Conservation (phyloP, 1,284 basidiomycete genomes). For the Cutaneotrichosporon sp. region DNA sequence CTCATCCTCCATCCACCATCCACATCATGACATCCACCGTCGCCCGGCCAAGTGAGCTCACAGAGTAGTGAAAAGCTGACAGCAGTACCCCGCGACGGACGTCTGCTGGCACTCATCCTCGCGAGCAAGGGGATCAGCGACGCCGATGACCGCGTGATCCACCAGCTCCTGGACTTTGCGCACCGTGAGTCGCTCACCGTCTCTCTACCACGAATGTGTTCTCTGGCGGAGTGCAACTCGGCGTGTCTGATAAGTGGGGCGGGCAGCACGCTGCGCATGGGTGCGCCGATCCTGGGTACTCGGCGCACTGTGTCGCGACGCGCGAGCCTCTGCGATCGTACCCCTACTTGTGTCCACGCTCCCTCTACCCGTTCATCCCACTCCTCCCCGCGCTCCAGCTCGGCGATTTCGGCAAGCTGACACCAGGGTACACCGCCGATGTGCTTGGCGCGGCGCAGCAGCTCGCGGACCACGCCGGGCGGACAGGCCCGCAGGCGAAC, state of each 20-base stretch:
- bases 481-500: constrained; percentile 57
- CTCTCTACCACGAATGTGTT: no score
- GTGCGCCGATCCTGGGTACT: no score
- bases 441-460: constrained; percentile 86
- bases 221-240: no score
- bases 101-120: constrained; percentile 87
- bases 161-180: constrained; percentile 94
- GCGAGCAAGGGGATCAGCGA: constrained; percentile 94
- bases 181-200: constrained; percentile 64
- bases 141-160: constrained; percentile 88
- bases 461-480: constrained; percentile 89
- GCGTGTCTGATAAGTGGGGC: no score
- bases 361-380: no score
- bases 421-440: constrained; percentile 76
- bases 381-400: neutral
- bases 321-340: no score
- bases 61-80: constrained; percentile 2
- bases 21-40: constrained; percentile 19
- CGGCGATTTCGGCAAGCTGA: neutral
- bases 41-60: constrained; percentile 15
- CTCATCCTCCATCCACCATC: neutral
- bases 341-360: no score
- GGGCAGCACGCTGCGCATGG: no score
- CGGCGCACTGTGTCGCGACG: no score
- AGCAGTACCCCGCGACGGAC: constrained; percentile 74